Conservation (phyloP, 805 yeast species). For the Kazachstania bromeliacearum region DNA sequence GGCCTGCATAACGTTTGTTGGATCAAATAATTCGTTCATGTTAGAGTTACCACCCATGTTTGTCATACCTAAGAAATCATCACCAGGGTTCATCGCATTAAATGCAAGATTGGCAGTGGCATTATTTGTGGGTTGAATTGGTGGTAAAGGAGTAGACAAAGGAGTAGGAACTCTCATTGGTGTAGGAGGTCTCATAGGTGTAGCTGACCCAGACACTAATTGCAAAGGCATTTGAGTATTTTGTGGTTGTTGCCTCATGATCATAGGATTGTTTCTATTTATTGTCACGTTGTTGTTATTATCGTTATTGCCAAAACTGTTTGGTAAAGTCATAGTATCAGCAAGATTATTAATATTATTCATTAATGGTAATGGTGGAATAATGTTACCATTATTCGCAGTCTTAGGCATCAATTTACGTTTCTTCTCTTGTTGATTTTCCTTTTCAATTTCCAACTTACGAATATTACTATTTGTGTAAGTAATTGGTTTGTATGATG, state of each 20-base stretch:
- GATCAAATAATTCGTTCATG: conserved; percentile 17
- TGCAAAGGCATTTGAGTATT: neutral
- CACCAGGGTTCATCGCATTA: neutral
- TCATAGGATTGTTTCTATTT: neutral
- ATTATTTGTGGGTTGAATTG: neutral
- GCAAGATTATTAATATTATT: conserved; percentile 3
- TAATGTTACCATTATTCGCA: conserved; percentile 1
- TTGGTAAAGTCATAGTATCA: conserved; percentile 5
- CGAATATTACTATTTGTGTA: conserved; percentile 26
- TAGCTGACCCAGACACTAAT: neutral
- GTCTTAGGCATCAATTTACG: conserved; percentile 11
- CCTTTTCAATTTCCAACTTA: conserved; percentile 12
- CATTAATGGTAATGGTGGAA: conserved; percentile 2
- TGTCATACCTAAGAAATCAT: neutral
- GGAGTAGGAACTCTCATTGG: neutral
- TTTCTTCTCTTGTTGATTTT: conserved; percentile 16
- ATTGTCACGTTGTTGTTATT: neutral
- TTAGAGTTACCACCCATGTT: conserved; percentile 2
- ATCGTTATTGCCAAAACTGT: conserved; percentile 2
- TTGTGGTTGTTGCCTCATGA: no score
- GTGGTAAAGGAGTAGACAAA: neutral
- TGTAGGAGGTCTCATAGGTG: neutral
- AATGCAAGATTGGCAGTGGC: neutral
- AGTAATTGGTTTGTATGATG: conserved; percentile 28
- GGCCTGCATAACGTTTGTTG: conserved; percentile 26